A percentile compares a stretch with the other conserved stretches of the same genome.
Evolutionary conservation across 805 yeast genomes (phyloP).

Genomic region (Kurtzmaniella fragi): DNA sequence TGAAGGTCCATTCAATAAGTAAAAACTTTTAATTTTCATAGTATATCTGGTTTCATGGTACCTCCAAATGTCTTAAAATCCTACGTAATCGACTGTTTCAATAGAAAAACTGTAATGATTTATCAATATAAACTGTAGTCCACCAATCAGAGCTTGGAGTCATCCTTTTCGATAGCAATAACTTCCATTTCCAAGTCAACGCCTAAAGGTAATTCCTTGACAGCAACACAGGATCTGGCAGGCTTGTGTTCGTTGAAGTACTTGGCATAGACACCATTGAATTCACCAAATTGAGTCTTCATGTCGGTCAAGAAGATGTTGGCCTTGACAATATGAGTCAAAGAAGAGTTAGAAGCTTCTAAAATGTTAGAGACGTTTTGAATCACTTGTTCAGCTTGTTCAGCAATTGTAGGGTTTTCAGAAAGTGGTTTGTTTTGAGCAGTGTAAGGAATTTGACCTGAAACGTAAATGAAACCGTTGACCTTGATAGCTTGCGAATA

Average conservation of each 20-base stretch:
- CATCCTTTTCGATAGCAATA: slow-evolving; percentile 66
- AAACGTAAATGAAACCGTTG: slow-evolving; percentile 76
- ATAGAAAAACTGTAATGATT: too few relatives aligned
- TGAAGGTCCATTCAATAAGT: too few relatives aligned
- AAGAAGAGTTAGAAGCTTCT: slow-evolving; percentile 78
- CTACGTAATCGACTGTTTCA: too few relatives aligned
- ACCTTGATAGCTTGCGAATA: slow-evolving; percentile 95
- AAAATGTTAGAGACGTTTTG: slow-evolving; percentile 67
- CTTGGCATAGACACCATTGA: slow-evolving; percentile 80
- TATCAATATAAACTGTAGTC: too few relatives aligned
- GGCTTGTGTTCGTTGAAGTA: slow-evolving; percentile 80
- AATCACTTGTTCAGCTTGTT: slow-evolving; percentile 71
- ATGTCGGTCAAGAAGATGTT: slow-evolving; percentile 91
- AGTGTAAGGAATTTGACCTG: slow-evolving; percentile 93
- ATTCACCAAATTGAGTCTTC: slow-evolving; percentile 67
- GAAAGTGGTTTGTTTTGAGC: slow-evolving; percentile 74
- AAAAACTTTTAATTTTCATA: too few relatives aligned
- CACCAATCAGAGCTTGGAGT: slow-evolving; percentile 25
- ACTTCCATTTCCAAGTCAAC: slow-evolving; percentile 88
- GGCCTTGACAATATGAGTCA: slow-evolving; percentile 81
- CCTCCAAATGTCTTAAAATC: too few relatives aligned
- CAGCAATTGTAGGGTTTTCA: slow-evolving; percentile 61
- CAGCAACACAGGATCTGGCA: slow-evolving; percentile 98
- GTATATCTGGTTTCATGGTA: too few relatives aligned
- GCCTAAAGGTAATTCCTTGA: slow-evolving; percentile 82